phyloP scores from a whole-genome alignment of 2,329 filamentous ascomycete species.

The Paramyrothecium roridum region DNA sequence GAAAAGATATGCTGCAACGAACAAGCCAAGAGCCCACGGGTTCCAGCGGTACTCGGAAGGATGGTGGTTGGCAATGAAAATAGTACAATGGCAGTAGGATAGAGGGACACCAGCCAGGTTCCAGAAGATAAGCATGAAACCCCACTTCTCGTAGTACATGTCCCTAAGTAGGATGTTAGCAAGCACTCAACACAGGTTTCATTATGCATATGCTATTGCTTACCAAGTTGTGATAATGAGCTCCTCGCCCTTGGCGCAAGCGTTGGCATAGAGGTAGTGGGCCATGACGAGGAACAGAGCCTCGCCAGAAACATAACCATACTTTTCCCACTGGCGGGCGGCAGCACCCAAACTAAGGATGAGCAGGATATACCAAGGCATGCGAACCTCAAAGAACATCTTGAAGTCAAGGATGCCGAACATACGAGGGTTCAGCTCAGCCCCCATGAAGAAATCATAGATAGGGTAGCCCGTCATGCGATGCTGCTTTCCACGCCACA shows the following conservation, averaged over 20 bases:
- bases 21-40: slow-evolving; percentile 57
- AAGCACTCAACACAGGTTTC: not conserved
- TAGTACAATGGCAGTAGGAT: slow-evolving; percentile 89
- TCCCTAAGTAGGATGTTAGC: slow-evolving; percentile 46
- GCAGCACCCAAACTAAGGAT: slow-evolving; percentile 74
- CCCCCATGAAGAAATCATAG: slow-evolving; percentile 93
- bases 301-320: slow-evolving; percentile 84
- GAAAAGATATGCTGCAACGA: slow-evolving; percentile 73
- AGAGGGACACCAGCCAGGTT: slow-evolving; percentile 89
- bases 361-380: slow-evolving; percentile 90
- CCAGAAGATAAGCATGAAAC: slow-evolving; percentile 98
- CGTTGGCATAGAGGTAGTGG: slow-evolving; percentile 88
- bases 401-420: slow-evolving; percentile 88
- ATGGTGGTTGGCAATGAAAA: slow-evolving; percentile 82
- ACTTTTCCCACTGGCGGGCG: slow-evolving; percentile 77
- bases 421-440: slow-evolving; percentile 84
- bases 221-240: slow-evolving; percentile 80
- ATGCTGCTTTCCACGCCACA: slow-evolving; percentile 77
- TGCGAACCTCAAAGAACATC: slow-evolving; percentile 93
- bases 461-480: slow-evolving; percentile 85
- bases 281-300: slow-evolving; percentile 82
- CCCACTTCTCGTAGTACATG: slow-evolving; percentile 97
- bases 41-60: slow-evolving; percentile 77
- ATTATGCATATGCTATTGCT: slow-evolving; percentile 5
- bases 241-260: slow-evolving; percentile 89